phyloP scores from a whole-genome alignment of 331 rosid species.

The Rhamnella rubrinervis region DNA sequence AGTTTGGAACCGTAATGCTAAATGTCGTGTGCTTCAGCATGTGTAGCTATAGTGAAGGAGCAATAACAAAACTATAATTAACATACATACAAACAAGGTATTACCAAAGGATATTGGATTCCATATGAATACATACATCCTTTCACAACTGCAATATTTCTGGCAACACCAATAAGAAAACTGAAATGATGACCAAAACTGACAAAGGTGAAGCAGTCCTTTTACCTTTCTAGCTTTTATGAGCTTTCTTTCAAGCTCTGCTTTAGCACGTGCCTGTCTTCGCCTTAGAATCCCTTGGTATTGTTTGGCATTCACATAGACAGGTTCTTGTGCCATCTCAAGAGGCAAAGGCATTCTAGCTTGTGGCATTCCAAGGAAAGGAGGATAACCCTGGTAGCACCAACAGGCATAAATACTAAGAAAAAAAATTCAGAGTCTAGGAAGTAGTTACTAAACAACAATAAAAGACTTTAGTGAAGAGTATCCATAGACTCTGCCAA shows the following conservation, averaged over 20 bases:
- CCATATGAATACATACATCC: no score
- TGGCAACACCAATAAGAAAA: background rate
- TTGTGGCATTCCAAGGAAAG: slow-evolving; percentile 84
- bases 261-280: slow-evolving; percentile 97
- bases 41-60: no score
- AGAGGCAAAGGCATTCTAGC: slow-evolving; percentile 95
- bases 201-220: background rate
- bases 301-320: slow-evolving; percentile 95
- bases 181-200: background rate
- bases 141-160: no score
- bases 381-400: slow-evolving; percentile 69
- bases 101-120: no score
- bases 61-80: no score
- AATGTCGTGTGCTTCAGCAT: no score
- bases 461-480: no score
- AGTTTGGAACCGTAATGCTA: no score
- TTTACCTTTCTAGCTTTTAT: slow-evolving; percentile 87
- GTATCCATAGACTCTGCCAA: background rate
- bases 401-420: background rate
- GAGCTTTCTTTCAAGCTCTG: slow-evolving; percentile 88
- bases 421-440: background rate
- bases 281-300: slow-evolving; percentile 98
- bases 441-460: background rate
- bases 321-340: slow-evolving; percentile 98
- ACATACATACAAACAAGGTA: no score